Percentiles rank a stretch among this genome's conserved stretches.
These are phyloP conservation scores for Pterocarpus santalinus DNA, from an alignment of 306 rosid species.

Conservation along the genomic window DNA sequence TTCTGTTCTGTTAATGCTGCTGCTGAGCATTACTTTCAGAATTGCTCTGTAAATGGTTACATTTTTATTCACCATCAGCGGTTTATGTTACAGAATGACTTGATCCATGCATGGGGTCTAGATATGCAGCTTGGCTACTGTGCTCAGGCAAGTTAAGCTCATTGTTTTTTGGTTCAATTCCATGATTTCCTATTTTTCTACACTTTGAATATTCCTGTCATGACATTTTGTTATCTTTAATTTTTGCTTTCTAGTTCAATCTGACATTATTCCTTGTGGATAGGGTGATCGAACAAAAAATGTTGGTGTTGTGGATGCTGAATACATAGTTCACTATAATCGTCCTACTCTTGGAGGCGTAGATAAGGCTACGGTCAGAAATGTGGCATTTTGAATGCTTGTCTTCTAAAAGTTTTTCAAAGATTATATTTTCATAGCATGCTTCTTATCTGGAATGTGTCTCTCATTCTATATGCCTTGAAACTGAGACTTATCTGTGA, in stretches of 20 bases:
- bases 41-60: slow-evolving; percentile 12
- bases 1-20: slow-evolving; percentile 11
- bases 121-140: slow-evolving; percentile 95
- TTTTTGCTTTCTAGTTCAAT: slow-evolving; percentile 25
- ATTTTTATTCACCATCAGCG: slow-evolving; percentile 4
- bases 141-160: slow-evolving; percentile 77
- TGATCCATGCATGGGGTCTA: slow-evolving; percentile 98
- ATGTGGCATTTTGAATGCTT: slow-evolving; percentile 9
- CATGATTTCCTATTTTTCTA: slow-evolving; percentile 13
- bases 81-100: slow-evolving; percentile 73
- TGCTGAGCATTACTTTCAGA: neutral
- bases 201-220: neutral
- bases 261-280: slow-evolving; percentile 33
- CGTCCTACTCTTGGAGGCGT: slow-evolving; percentile 90
- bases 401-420: neutral
- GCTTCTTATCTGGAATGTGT: slow-evolving; percentile 10
- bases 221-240: neutral
- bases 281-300: slow-evolving; percentile 86
- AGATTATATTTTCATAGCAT: slow-evolving; percentile 24
- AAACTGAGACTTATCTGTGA: slow-evolving; percentile 44
- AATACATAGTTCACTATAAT: slow-evolving; percentile 81
- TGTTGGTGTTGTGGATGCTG: slow-evolving; percentile 94
- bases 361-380: slow-evolving; percentile 59
- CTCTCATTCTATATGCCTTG: slow-evolving; percentile 26
- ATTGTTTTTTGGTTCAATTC: slow-evolving; percentile 26